Percentiles rank a stretch among this genome's conserved stretches.
phyloP scores from a whole-genome alignment of 1,284 basidiomycete genomes.

The Puccinia novopanici region DNA sequence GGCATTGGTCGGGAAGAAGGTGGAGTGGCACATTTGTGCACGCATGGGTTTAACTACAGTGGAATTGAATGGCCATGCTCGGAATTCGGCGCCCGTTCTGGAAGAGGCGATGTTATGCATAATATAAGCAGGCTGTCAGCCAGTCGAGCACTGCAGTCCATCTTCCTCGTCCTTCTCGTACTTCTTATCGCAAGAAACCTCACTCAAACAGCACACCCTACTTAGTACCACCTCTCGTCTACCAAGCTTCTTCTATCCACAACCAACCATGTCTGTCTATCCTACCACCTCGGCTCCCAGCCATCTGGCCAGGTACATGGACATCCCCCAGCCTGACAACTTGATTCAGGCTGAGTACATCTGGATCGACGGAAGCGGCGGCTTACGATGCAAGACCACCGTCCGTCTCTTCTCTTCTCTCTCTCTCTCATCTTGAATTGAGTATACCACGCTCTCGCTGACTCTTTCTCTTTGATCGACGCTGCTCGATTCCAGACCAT shows the following conservation, averaged over 20 bases:
- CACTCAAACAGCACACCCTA: no score
- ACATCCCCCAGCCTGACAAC: conserved; percentile 74
- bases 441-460: conserved; percentile 11
- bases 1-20: no score
- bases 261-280: conserved; percentile 26
- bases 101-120: no score
- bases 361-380: conserved; percentile 91
- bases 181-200: no score
- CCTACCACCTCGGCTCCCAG: conserved; percentile 41
- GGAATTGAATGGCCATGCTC: no score
- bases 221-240: not conserved
- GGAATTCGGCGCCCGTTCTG: no score
- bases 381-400: conserved; percentile 90
- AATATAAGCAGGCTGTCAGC: no score
- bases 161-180: no score
- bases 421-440: conserved; percentile 4
- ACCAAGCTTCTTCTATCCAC: not conserved
- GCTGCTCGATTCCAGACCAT: conserved; percentile 78
- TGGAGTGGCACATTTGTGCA: no score
- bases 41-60: no score
- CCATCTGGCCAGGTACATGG: conserved; percentile 80
- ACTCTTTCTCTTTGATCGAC: conserved; percentile 66
- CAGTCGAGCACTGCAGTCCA: no score
- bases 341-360: conserved; percentile 95
- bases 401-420: conserved; percentile 52